Percentiles rank a stretch among this genome's conserved stretches.
Evolutionary conservation across 1,139 yeast genomes (phyloP).

Genomic region (Suzukiozyma palmioleophila): DNA sequence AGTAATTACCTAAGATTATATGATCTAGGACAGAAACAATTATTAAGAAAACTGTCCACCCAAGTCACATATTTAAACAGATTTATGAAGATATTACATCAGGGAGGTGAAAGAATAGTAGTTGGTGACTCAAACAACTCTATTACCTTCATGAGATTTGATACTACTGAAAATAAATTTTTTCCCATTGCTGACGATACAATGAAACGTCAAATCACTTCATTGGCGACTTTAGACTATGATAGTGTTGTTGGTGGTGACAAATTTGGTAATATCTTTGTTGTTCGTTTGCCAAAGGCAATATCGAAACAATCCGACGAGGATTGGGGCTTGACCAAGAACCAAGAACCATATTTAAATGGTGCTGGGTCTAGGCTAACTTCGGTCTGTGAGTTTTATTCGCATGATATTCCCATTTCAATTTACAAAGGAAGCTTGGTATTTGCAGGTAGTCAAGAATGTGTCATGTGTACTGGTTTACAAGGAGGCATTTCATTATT

Average conservation of each 20-base stretch:
- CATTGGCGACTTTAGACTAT: slow-evolving; percentile 58
- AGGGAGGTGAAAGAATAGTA: slow-evolving; percentile 53
- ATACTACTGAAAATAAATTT: slow-evolving; percentile 48
- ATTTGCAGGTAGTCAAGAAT: slow-evolving; percentile 60
- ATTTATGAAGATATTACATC: slow-evolving; percentile 49
- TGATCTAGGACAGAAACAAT: slow-evolving; percentile 75
- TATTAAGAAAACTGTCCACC: slow-evolving; percentile 60
- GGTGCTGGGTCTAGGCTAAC: slow-evolving; percentile 54
- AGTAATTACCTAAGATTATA: slow-evolving; percentile 54
- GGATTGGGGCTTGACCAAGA: slow-evolving; percentile 43
- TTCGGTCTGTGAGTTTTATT: slow-evolving; percentile 55
- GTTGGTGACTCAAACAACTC: slow-evolving; percentile 66
- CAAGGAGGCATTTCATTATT: slow-evolving; percentile 79
- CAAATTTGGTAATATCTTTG: slow-evolving; percentile 76
- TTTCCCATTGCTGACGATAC: slow-evolving; percentile 68
- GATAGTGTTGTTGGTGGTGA: slow-evolving; percentile 86
- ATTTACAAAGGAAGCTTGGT: slow-evolving; percentile 51
- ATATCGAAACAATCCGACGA: slow-evolving; percentile 45
- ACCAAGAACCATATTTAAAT: slow-evolving; percentile 36
- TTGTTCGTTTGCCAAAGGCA: slow-evolving; percentile 53
- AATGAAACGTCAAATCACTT: slow-evolving; percentile 62
- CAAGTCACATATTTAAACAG: slow-evolving; percentile 32
- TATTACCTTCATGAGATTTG: slow-evolving; percentile 53
- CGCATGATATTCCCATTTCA: slow-evolving; percentile 69
- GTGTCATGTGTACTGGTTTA: slow-evolving; percentile 67